Conservation (phyloP, 495 filamentous ascomycete genomes). For the Margaritispora aquatica region DNA sequence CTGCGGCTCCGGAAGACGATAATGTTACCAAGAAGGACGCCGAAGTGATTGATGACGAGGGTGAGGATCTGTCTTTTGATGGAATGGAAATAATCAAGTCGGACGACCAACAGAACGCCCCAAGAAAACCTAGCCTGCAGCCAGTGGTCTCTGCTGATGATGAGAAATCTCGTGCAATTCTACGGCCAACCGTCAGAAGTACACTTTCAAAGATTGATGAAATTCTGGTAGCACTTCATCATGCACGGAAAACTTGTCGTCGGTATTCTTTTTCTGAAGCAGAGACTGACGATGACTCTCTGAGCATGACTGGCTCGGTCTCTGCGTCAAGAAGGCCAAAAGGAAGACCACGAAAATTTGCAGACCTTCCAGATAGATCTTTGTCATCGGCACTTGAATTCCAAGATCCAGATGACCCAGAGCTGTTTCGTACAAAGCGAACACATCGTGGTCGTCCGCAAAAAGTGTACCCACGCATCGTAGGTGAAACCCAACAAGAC, state of each 20-base stretch:
- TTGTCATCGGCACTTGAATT: background rate
- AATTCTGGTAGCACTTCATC: slow-evolving; percentile 60
- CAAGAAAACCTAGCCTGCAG: slow-evolving; percentile 12
- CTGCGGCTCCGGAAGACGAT: slow-evolving; percentile 7
- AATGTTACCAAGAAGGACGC: background rate
- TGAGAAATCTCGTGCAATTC: slow-evolving; percentile 48
- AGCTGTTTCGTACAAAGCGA: slow-evolving; percentile 12
- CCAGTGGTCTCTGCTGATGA: slow-evolving; percentile 54
- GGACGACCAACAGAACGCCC: background rate
- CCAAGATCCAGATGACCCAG: background rate
- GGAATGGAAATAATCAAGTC: background rate
- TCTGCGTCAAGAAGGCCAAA: slow-evolving; percentile 5
- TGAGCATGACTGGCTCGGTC: background rate
- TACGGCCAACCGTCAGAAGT: slow-evolving; percentile 58
- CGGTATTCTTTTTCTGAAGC: slow-evolving; percentile 27
- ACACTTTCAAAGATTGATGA: slow-evolving; percentile 60
- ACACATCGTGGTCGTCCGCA: slow-evolving; percentile 28
- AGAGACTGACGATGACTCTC: slow-evolving; percentile 17
- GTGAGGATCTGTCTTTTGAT: background rate
- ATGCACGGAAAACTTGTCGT: slow-evolving; percentile 43
- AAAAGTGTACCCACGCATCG: slow-evolving; percentile 31
- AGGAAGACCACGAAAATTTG: slow-evolving; percentile 22
- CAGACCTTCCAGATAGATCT: slow-evolving; percentile 8
- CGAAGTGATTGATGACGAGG: background rate
- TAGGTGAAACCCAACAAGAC: slow-evolving; percentile 38